Evolutionary conservation across 352 stramenopile species (phyloP).

Genomic region (Saprolegnia parasitica): DNA sequence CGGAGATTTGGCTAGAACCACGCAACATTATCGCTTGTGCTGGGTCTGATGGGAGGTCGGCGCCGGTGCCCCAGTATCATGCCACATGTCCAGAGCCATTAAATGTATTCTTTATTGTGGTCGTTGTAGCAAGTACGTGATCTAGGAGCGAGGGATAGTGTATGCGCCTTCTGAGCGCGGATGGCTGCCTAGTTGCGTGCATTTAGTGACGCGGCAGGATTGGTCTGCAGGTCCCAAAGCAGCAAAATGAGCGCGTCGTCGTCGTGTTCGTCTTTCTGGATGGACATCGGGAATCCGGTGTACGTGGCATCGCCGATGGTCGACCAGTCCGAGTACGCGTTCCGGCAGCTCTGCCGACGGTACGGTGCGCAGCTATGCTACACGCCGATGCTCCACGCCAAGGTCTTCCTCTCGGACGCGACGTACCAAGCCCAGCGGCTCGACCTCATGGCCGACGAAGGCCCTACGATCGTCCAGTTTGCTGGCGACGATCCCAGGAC

Average conservation of each 20-base stretch:
- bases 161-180: too few relatives aligned
- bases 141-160: too few relatives aligned
- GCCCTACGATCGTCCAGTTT: constrained; percentile 79
- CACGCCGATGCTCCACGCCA: constrained; percentile 97
- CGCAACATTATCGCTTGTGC: not conserved
- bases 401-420: constrained; percentile 43
- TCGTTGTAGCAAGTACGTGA: too few relatives aligned
- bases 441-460: constrained; percentile 50
- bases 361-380: constrained; percentile 96
- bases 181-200: too few relatives aligned
- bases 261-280: not conserved
- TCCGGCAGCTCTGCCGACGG: constrained; percentile 92
- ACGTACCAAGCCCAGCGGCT: constrained; percentile 33
- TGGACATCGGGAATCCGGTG: not conserved
- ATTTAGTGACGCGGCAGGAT: too few relatives aligned
- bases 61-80: too few relatives aligned
- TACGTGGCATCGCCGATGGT: constrained; percentile 40
- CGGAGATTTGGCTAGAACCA: constrained; percentile 12
- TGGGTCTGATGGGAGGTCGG: too few relatives aligned
- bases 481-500: constrained; percentile 90
- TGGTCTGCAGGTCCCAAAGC: not conserved
- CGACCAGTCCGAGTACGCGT: constrained; percentile 96
- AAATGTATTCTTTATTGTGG: too few relatives aligned
- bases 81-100: too few relatives aligned
- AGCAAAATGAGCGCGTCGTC: not conserved